phyloP scores from a whole-genome alignment of 768 basidiomycete species.

The Lactarius sp. region DNA sequence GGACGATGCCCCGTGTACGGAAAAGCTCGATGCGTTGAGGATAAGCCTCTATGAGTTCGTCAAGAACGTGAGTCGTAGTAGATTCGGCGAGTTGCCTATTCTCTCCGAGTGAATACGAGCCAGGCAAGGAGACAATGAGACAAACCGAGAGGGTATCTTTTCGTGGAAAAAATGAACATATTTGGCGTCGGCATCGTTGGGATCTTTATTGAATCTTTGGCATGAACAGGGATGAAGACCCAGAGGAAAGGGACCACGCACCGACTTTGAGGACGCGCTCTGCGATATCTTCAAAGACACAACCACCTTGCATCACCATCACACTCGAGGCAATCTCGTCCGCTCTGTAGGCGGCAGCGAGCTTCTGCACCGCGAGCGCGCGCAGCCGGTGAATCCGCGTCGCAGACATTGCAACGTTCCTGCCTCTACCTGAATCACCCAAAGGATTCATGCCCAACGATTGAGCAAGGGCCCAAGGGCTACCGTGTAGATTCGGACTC shows the following conservation, averaged over 20 bases:
- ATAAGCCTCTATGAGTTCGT: conserved; percentile 66
- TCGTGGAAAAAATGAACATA: conserved; percentile 95
- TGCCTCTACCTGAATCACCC: conserved; percentile 50
- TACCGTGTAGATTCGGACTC: conserved; percentile 36
- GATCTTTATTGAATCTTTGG: conserved; percentile 44
- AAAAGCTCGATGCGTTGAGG: conserved; percentile 82
- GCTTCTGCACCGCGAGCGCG: conserved; percentile 78
- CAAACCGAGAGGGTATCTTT: conserved; percentile 87
- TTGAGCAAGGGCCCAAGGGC: conserved; percentile 60
- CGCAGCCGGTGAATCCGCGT: conserved; percentile 77
- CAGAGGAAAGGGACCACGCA: conserved; percentile 31
- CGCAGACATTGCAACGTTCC: conserved; percentile 79
- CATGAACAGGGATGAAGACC: background rate
- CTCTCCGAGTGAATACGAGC: conserved; percentile 20
- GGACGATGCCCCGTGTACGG: conserved; percentile 86
- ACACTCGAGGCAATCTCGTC: conserved; percentile 92
- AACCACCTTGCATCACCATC: conserved; percentile 94
- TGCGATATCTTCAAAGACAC: conserved; percentile 89
- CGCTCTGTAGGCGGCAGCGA: conserved; percentile 78
- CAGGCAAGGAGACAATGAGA: conserved; percentile 24
- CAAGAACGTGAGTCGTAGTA: conserved; percentile 70
- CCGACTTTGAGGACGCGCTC: conserved; percentile 74
- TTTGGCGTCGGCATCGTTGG: conserved; percentile 69
- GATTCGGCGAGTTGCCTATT: conserved; percentile 79
- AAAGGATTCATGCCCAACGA: conserved; percentile 57